These are phyloP conservation scores for Camelina hispida DNA, from an alignment of 345 rosid species.

Conservation along the genomic window DNA sequence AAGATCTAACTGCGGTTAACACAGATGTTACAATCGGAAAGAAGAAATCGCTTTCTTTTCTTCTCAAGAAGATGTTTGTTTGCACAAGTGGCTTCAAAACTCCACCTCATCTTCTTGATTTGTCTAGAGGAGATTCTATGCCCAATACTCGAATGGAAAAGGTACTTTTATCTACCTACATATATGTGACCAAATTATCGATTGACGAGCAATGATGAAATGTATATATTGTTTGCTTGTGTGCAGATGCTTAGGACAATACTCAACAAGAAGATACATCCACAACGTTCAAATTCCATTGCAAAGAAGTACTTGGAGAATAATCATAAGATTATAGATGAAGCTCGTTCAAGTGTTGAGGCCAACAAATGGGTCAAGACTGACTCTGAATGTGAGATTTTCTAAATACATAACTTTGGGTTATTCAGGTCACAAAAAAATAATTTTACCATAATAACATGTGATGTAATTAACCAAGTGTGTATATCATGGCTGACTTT, in stretches of 20 bases:
- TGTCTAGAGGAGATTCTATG: slow-evolving; percentile 54
- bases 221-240: background rate
- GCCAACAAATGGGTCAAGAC: slow-evolving; percentile 82
- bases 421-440: slow-evolving; percentile 4
- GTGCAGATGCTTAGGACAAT: slow-evolving; percentile 50
- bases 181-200: slow-evolving; percentile 17
- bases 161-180: slow-evolving; percentile 48
- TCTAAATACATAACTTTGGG: background rate
- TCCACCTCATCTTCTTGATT: slow-evolving; percentile 48
- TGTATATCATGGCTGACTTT: slow-evolving; percentile 11
- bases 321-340: slow-evolving; percentile 35
- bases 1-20: slow-evolving; percentile 32
- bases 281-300: slow-evolving; percentile 49
- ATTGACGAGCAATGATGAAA: background rate
- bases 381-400: slow-evolving; percentile 81
- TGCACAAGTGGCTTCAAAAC: slow-evolving; percentile 66
- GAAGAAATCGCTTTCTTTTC: slow-evolving; percentile 62
- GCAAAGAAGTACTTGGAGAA: slow-evolving; percentile 53
- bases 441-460: background rate
- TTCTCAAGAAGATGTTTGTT: slow-evolving; percentile 68
- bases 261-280: slow-evolving; percentile 76
- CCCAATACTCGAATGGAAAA: slow-evolving; percentile 66
- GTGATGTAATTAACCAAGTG: slow-evolving; percentile 16
- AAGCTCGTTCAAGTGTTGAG: slow-evolving; percentile 49
- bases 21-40: slow-evolving; percentile 41